These are phyloP conservation scores for Podospora pseudocomata DNA, from an alignment of 495 filamentous ascomycete species.

Conservation along the genomic window DNA sequence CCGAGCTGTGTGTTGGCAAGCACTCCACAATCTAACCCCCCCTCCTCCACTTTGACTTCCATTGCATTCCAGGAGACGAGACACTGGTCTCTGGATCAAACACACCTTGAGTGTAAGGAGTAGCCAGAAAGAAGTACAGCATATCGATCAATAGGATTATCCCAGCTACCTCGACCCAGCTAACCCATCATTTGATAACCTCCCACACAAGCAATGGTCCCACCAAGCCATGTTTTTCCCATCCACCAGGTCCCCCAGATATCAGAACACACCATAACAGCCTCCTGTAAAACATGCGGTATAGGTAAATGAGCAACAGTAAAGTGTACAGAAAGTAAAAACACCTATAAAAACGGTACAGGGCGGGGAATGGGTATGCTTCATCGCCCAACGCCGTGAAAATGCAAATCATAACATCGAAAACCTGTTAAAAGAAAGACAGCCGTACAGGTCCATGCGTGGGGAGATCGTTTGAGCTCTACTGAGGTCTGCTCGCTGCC, in stretches of 20 bases:
- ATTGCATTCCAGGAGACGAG: neutral
- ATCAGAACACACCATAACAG: neutral
- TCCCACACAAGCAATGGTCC: neutral
- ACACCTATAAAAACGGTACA: neutral
- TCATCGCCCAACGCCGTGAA: slow-evolving; percentile 23
- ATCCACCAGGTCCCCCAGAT: neutral
- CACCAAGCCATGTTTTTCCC: neutral
- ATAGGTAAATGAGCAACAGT: slow-evolving; percentile 1
- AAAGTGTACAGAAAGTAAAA: neutral
- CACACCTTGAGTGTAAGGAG: no score
- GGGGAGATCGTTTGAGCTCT: neutral
- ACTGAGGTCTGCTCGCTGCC: slow-evolving; percentile 8
- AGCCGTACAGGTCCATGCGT: neutral
- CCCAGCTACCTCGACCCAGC: neutral
- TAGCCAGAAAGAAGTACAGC: neutral
- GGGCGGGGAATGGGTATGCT: slow-evolving; percentile 21
- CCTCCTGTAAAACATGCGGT: slow-evolving; percentile 1
- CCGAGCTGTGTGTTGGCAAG: neutral
- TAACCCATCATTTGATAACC: neutral
- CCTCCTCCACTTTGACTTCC: neutral
- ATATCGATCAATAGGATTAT: neutral
- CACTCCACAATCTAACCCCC: neutral
- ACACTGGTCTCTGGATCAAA: neutral
- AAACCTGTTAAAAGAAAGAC: neutral
- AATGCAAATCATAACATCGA: slow-evolving; percentile 23